These are phyloP conservation scores for Candida parachauliodes DNA, from an alignment of 805 yeast genomes.

Conservation along the genomic window DNA sequence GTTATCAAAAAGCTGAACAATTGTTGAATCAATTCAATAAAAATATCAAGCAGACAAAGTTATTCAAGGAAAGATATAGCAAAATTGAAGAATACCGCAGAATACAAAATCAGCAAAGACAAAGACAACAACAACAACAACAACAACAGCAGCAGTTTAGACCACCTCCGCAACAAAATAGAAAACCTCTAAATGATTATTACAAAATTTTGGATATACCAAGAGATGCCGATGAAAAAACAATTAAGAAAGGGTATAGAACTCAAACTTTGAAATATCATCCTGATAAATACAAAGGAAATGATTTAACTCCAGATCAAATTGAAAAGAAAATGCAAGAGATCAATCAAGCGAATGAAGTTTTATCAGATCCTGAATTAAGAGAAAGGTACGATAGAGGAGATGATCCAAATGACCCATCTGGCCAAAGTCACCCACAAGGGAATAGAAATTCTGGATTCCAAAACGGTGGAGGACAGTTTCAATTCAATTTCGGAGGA, in stretches of 20 bases:
- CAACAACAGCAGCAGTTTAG: constrained; percentile 27
- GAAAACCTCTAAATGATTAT: constrained; percentile 57
- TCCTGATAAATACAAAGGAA: constrained; percentile 82
- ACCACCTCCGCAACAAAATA: constrained; percentile 26
- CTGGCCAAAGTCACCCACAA: constrained; percentile 13
- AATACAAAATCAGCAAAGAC: constrained; percentile 24
- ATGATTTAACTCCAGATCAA: constrained; percentile 60
- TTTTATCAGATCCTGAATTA: constrained; percentile 62
- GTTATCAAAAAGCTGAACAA: constrained; percentile 37
- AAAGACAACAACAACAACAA: constrained; percentile 38
- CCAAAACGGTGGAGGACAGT: constrained; percentile 7
- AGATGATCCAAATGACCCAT: constrained; percentile 47
- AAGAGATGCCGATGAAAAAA: constrained; percentile 62
- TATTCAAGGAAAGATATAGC: constrained; percentile 31
- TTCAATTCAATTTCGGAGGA: constrained; percentile 11
- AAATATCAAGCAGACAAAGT: constrained; percentile 36
- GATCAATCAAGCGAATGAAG: constrained; percentile 90
- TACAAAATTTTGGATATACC: constrained; percentile 73
- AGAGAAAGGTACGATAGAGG: constrained; percentile 66
- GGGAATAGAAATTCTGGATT: constrained; percentile 9
- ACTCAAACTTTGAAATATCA: constrained; percentile 76
- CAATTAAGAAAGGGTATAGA: constrained; percentile 79
- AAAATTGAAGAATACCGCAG: constrained; percentile 25
- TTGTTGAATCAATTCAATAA: constrained; percentile 30
- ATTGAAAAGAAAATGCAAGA: constrained; percentile 86